These are phyloP conservation scores for Sporothrix brasiliensis DNA, from an alignment of 2,329 filamentous ascomycete species.

Conservation along the genomic window DNA sequence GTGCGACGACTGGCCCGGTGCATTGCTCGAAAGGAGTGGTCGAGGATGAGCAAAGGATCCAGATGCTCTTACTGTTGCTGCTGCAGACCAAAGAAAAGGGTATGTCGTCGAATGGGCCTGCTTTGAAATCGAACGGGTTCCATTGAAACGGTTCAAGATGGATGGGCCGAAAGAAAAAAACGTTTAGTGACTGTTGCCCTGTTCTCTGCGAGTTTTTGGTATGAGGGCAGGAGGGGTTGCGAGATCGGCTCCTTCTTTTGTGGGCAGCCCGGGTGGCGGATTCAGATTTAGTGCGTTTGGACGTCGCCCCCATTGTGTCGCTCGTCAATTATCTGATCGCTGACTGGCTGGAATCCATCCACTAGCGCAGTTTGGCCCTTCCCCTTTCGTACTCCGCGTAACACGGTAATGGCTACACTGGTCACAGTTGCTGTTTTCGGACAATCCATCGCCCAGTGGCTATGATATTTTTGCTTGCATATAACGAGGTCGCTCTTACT, in stretches of 20 bases:
- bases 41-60: neutral
- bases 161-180: neutral
- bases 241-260: constrained; percentile 30
- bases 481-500: neutral
- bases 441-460: neutral
- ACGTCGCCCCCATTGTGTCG: neutral
- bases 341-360: constrained; percentile 28
- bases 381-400: neutral
- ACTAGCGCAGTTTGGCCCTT: constrained; percentile 1
- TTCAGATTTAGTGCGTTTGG: constrained; percentile 3
- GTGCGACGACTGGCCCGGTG: neutral
- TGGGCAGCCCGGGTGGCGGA: constrained; percentile 29
- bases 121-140: constrained; percentile 31
- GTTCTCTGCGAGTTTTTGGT: neutral
- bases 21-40: constrained; percentile 16
- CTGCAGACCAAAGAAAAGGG: neutral
- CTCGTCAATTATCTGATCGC: constrained; percentile 12
- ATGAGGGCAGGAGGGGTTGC: constrained; percentile 21
- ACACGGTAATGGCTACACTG: neutral
- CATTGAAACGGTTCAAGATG: neutral
- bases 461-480: too few relatives aligned
- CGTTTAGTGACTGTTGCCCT: constrained; percentile 11
- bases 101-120: constrained; percentile 16
- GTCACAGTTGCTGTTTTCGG: constrained; percentile 20
- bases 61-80: neutral